Conservation (phyloP, 1,284 basidiomycete genomes). For the Tilletiaria anomala region DNA sequence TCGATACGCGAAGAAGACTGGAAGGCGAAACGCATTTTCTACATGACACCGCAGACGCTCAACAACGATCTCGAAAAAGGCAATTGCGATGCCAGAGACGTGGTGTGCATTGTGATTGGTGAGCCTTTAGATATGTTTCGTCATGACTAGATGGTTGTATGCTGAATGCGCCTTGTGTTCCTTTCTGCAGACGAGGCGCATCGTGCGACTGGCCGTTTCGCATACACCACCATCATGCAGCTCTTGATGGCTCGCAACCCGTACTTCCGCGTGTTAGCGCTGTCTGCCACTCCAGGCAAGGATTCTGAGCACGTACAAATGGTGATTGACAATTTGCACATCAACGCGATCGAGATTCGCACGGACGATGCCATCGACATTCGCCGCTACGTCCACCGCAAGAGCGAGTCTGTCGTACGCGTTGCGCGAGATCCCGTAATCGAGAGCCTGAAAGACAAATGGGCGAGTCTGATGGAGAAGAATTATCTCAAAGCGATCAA, state of each 20-base stretch:
- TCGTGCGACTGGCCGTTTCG: slow-evolving; percentile 78
- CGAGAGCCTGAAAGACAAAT: slow-evolving; percentile 30
- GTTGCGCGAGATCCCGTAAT: slow-evolving; percentile 23
- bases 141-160: neutral
- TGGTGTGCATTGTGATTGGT: slow-evolving; percentile 71
- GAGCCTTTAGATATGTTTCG: slow-evolving; percentile 9
- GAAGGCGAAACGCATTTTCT: slow-evolving; percentile 77
- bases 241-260: slow-evolving; percentile 86
- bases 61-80: slow-evolving; percentile 67
- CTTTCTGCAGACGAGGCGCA: slow-evolving; percentile 68
- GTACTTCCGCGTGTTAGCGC: slow-evolving; percentile 76
- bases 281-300: slow-evolving; percentile 87
- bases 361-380: slow-evolving; percentile 83
- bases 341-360: slow-evolving; percentile 86
- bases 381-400: slow-evolving; percentile 70
- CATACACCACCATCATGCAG: slow-evolving; percentile 78
- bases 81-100: slow-evolving; percentile 61
- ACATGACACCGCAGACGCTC: slow-evolving; percentile 94
- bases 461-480: slow-evolving; percentile 40
- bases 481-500: slow-evolving; percentile 19
- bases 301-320: slow-evolving; percentile 72
- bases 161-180: slow-evolving; percentile 1
- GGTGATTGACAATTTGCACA: slow-evolving; percentile 89
- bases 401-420: slow-evolving; percentile 42
- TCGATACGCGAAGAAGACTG: slow-evolving; percentile 45